phyloP scores from a whole-genome alignment of 495 filamentous ascomycete species.

The Cudoniella acicularis region DNA sequence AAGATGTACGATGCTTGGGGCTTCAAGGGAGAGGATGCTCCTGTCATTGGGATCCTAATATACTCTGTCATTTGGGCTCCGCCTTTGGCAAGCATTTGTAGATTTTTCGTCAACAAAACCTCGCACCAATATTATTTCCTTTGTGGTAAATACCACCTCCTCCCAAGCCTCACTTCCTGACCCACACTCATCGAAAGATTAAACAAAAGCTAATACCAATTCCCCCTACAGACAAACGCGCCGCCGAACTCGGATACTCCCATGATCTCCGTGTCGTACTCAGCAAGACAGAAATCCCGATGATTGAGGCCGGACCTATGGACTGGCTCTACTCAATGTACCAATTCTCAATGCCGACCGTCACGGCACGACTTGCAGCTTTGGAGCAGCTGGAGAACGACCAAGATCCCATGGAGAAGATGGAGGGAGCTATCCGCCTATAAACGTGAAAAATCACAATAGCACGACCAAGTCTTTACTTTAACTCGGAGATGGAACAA shows the following conservation, averaged over 20 bases:
- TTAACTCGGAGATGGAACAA: neutral
- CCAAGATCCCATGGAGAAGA: neutral
- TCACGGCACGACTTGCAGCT: neutral
- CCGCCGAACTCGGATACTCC: neutral
- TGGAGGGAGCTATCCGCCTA: neutral
- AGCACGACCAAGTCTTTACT: neutral
- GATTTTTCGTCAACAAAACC: no score
- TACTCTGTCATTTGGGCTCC: no score
- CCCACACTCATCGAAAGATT: neutral
- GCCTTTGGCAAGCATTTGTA: no score
- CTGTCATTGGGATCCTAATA: no score
- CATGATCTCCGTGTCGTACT: neutral
- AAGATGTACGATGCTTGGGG: no score
- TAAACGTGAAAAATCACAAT: neutral
- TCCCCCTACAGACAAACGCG: neutral
- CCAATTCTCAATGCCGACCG: neutral
- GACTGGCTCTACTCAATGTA: neutral
- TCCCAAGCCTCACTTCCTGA: neutral
- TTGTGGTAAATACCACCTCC: neutral
- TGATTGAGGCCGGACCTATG: neutral
- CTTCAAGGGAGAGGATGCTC: no score
- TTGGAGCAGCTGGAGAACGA: neutral
- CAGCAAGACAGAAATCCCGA: neutral
- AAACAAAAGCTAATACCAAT: no score
- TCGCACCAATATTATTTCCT: no score